Evolutionary conservation across 2,329 filamentous ascomycete species (phyloP).

Genomic region (Ampelomyces quisqualis): DNA sequence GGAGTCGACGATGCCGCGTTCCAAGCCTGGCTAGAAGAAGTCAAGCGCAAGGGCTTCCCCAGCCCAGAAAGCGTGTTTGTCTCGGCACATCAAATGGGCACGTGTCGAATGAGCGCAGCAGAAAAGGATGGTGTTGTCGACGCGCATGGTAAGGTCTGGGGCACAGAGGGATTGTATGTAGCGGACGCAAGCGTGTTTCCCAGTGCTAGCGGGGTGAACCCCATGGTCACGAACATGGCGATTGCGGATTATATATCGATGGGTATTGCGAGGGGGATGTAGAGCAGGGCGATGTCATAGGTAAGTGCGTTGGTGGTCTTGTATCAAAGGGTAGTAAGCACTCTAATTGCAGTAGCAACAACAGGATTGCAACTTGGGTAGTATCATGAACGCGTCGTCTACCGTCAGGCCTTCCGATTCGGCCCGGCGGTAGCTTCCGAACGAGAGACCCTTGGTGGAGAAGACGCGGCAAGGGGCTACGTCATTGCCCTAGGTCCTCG

Average conservation of each 20-base stretch:
- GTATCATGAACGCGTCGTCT: too few relatives aligned
- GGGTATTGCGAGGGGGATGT: slow-evolving; percentile 29
- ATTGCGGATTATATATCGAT: slow-evolving; percentile 42
- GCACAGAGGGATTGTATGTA: slow-evolving; percentile 64
- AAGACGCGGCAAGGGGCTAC: neutral
- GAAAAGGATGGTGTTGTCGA: slow-evolving; percentile 49
- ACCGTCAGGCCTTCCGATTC: neutral
- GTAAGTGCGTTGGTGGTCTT: too few relatives aligned
- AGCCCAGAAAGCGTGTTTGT: slow-evolving; percentile 57
- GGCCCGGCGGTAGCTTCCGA: neutral
- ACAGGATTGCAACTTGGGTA: neutral
- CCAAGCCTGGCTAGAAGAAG: slow-evolving; percentile 58
- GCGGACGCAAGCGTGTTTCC: slow-evolving; percentile 76
- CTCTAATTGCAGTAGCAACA: too few relatives aligned
- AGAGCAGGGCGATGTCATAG: slow-evolving; percentile 23
- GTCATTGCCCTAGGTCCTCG: neutral
- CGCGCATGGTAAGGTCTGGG: slow-evolving; percentile 59
- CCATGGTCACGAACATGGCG: slow-evolving; percentile 74
- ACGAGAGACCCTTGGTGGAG: neutral
- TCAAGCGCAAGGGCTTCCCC: slow-evolving; percentile 54
- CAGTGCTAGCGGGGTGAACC: slow-evolving; percentile 75
- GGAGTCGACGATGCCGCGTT: slow-evolving; percentile 63
- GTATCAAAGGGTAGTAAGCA: too few relatives aligned
- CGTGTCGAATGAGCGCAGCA: slow-evolving; percentile 66
- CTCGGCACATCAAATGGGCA: slow-evolving; percentile 82